phyloP scores from a whole-genome alignment of 805 yeast species.

The Debaryomyces castellii region DNA sequence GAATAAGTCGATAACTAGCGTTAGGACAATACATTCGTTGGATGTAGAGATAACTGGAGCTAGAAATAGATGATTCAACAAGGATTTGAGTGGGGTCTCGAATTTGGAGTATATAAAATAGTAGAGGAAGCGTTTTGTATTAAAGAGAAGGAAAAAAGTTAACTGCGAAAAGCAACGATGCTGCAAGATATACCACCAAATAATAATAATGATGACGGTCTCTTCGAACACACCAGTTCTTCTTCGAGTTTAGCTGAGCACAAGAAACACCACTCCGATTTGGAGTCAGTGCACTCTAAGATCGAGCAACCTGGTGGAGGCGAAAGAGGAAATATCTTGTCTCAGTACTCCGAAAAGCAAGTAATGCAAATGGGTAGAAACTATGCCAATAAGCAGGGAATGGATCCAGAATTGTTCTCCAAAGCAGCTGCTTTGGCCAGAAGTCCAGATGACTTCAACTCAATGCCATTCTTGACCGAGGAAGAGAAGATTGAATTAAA shows the following conservation, averaged over 20 bases:
- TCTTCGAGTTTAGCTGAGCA: conserved; percentile 8
- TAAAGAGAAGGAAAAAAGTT: no score
- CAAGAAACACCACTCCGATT: conserved; percentile 7
- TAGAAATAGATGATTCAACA: not conserved
- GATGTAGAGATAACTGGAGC: not conserved
- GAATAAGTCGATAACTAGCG: not conserved
- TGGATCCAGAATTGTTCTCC: conserved; percentile 61
- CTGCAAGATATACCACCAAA: not conserved
- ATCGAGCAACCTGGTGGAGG: conserved; percentile 16
- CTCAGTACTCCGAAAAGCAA: conserved; percentile 60
- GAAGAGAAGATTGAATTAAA: conserved; percentile 50
- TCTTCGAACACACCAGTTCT: conserved; percentile 10
- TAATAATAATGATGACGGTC: conserved; percentile 9
- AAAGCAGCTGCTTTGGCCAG: conserved; percentile 61
- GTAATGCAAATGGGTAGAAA: conserved; percentile 69
- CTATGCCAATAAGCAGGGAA: conserved; percentile 55
- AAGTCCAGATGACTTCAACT: conserved; percentile 54
- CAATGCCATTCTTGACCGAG: conserved; percentile 49
- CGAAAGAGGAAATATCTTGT: conserved; percentile 45
- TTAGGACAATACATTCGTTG: not conserved
- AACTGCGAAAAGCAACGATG: not conserved
- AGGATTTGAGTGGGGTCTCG: not conserved
- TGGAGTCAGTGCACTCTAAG: conserved; percentile 15
- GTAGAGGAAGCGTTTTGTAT: no score
- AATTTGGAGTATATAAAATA: not conserved